Evolutionary conservation across 2,329 filamentous ascomycete genomes (phyloP), one percentile per base, ranked within the genome.

Genomic region (Periglandula ipomoeae): DNA sequence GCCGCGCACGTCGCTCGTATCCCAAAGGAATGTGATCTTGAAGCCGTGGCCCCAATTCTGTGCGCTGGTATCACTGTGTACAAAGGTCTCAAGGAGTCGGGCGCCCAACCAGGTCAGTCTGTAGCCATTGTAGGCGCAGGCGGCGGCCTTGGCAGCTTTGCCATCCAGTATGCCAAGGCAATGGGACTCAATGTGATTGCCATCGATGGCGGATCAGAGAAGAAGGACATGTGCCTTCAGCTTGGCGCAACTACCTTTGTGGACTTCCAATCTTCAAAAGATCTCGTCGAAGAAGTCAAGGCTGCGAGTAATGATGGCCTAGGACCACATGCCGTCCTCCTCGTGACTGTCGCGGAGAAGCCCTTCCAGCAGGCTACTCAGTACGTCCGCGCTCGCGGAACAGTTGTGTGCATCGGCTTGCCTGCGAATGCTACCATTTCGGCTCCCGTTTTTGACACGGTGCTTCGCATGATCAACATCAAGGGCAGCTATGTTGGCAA

Each of bases 401-500:
- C 81, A 35, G 86, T 96, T 61, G 79, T 96, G 54, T 91, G 87
- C 70, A 93, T 97, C 61, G 91, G 90, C 61, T 75, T 96, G 23
- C 91, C 91, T 5, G 84, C 87, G 34, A 76, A 83, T 55, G 89
- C 90, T 2, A 86, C 76, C 68, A 77, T 96, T 55, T 79, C 79
- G 58, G 89, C 90, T 1, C 87, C 89, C 35, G 89, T 96, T 48
- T 95, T 96, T 65, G 84, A 90, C 63, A 88, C 85, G 7, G 91
- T 96, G 53, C 76, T 91, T 62, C 73, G 84, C 70, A 95, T 95
- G 89, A 83, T 96, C 72, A 83, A 70, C 59, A 96, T 97, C 75
- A 87, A 87, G 74, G 90, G 90, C 52, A 89, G 83, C 59, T 96
- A 96, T 65, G 91, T 97, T 57, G 91, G 91, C 50, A 96, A 95